A percentile compares a stretch with the other conserved stretches of the same genome.
Conservation (phyloP, 768 basidiomycete species). For the Lactarius sanguifluus region DNA sequence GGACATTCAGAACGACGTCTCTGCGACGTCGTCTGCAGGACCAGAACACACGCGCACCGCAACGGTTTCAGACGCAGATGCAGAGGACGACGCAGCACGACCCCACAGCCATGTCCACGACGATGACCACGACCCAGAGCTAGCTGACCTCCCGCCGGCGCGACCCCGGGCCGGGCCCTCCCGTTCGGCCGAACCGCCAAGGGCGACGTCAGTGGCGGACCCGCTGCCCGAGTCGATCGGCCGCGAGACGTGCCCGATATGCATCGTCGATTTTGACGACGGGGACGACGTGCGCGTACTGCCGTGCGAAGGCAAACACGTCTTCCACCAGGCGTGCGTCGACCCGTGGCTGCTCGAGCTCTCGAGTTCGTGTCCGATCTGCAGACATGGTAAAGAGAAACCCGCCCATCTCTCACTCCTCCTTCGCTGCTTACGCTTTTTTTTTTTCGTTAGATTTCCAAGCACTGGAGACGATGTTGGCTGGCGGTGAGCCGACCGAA, state of each 20-base stretch:
- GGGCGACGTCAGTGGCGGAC: slow-evolving; percentile 37
- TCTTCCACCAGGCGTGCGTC: slow-evolving; percentile 87
- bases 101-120: neutral
- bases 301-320: slow-evolving; percentile 89
- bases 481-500: slow-evolving; percentile 22
- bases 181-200: slow-evolving; percentile 20
- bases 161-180: slow-evolving; percentile 26
- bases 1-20: neutral
- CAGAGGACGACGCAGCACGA: neutral
- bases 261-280: slow-evolving; percentile 90
- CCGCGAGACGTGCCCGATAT: slow-evolving; percentile 90
- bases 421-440: neutral
- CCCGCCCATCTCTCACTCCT: neutral
- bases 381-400: slow-evolving; percentile 72
- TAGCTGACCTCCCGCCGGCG: slow-evolving; percentile 18
- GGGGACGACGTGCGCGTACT: slow-evolving; percentile 89
- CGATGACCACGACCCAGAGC: slow-evolving; percentile 9
- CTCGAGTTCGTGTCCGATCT: slow-evolving; percentile 89
- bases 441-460: slow-evolving; percentile 35
- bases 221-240: slow-evolving; percentile 67
- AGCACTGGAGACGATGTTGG: slow-evolving; percentile 38
- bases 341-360: slow-evolving; percentile 92
- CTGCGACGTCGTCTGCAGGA: neutral
- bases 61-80: neutral
- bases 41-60: neutral